Base-by-base conservation (phyloP, 1,284 basidiomycete genomes). In the Tylopilus microsporus region DNA sequence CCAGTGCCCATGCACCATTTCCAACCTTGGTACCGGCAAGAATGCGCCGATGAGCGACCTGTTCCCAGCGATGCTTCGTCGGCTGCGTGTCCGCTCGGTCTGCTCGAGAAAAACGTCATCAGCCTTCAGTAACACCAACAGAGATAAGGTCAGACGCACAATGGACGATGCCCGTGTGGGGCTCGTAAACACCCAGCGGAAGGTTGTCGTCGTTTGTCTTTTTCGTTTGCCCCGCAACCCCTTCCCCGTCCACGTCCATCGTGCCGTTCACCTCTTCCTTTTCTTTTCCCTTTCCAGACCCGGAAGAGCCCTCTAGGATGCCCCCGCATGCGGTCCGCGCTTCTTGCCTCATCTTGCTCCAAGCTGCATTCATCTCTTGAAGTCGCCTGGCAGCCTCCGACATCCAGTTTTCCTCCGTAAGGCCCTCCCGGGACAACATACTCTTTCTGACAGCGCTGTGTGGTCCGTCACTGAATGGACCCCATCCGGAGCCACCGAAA, bases 361-460 rank as follows among this genome's bases (percentile, higher is more conserved):
- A 86, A 62, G 86, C 84, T 43, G 79, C 74, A 60, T 86, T 87
- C 54, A 84, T 78, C 43, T 88, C 83, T 5, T 75, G 66, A 1
- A 85, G 82, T 37, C 86, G 80, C 66, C 77, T 78, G 3, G 92
- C 89, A 57, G 86, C 86, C 68, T 88, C 80, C 64, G 75, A 78
- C 87, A 96, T 94, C 93, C 93, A 97, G 68, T 94, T 94, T 66
- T 94, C 88, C 67, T 86, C 86, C 36, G 82, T 86, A 13, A 94
- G 81, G 0, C 90, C 90, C 57, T 91, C 86, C 13, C 85, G 79
- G 49, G 82, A 82, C 58, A 89, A 69, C 63, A 86, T 66, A 46
- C 84, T 85, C 74, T 91, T 92, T 66, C 85, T 79, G 53, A 89
- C 87, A 7, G 88, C 89, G 61, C 89, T 92, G 57, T 88, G 75